These are phyloP conservation scores for Oligophagozyma castellii DNA, from an alignment of 1,139 yeast genomes.

Conservation along the genomic window DNA sequence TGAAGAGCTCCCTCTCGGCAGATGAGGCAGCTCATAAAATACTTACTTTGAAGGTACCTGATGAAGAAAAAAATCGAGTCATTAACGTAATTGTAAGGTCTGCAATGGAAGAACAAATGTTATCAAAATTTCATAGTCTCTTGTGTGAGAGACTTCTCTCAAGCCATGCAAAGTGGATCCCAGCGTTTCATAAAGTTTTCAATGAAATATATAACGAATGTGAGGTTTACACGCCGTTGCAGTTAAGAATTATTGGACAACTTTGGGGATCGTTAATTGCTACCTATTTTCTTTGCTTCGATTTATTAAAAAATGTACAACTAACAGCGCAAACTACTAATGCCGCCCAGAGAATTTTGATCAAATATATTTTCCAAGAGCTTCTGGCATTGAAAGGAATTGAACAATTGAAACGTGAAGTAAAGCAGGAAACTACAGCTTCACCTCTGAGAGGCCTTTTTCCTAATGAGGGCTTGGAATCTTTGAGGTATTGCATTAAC, in stretches of 20 bases:
- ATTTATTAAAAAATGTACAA: slow-evolving; percentile 34
- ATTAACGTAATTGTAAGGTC: slow-evolving; percentile 71
- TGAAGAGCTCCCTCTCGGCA: slow-evolving; percentile 87
- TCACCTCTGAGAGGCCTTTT: slow-evolving; percentile 34
- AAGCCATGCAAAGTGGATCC: slow-evolving; percentile 41
- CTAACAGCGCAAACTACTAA: slow-evolving; percentile 64
- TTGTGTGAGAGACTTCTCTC: slow-evolving; percentile 56
- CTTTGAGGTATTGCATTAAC: slow-evolving; percentile 68
- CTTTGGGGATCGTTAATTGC: slow-evolving; percentile 81
- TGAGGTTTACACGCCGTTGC: slow-evolving; percentile 58
- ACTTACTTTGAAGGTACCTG: slow-evolving; percentile 33
- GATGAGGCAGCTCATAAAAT: slow-evolving; percentile 91
- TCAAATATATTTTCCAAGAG: slow-evolving; percentile 72
- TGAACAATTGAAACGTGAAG: slow-evolving; percentile 31
- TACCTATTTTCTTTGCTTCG: slow-evolving; percentile 57
- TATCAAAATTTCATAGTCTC: slow-evolving; percentile 73
- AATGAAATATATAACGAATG: slow-evolving; percentile 40
- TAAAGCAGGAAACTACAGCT: slow-evolving; percentile 38
- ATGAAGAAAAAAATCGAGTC: slow-evolving; percentile 31
- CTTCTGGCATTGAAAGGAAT: slow-evolving; percentile 69
- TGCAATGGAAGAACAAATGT: slow-evolving; percentile 78
- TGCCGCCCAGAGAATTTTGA: slow-evolving; percentile 67
- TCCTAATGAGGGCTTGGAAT: slow-evolving; percentile 37
- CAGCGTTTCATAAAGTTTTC: slow-evolving; percentile 40
- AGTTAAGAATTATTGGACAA: slow-evolving; percentile 68